Evolutionary conservation across 352 stramenopile genomes (phyloP), one percentile per base, ranked within the genome.

Genomic region (Paralagenidium karlingii): DNA sequence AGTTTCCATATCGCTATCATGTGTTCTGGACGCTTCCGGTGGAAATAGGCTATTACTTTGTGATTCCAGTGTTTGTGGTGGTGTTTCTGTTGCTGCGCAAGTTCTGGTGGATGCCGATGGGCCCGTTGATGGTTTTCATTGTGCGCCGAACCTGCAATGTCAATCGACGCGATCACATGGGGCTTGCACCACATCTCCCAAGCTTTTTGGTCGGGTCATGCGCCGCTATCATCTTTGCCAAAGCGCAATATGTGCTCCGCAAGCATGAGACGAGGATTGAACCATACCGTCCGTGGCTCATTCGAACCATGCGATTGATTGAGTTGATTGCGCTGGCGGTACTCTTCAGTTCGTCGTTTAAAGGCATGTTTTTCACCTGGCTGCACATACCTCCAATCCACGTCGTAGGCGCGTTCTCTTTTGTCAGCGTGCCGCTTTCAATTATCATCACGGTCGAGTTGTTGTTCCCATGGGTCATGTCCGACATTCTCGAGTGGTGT

Each of bases 11-110:
- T 28, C 58, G 61, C 18, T 74, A 63, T 55, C 57, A 60, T 28
- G 58, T 74, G 24, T 64, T 74, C 38, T 74, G 61, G 61, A 74
- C 61, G 18, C 45, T 74, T 24, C 61, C 61, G 12, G 38, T 68
- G 13, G 58, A 74, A 52, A 68, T 74, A 38, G 42, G 45, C 24
- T 74, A 74, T 47, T 74, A 74, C 47, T 67, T 68, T 25, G 52
- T 64, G 42, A 68, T 74, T 22, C 61, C 58, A 15, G 47, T 64
- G 20, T 53, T 69, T 21, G 50, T 67, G 13, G 11, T 55, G 1
- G 34, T 37, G 5, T 39, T 53, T 2, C 29, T 61, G 0, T 12
- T 50, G 24, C 45, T 61, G 21, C 44, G 51, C 1, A 50, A 43
- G 24, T 51, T 50, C 43, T 76, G 56, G 59, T 60, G 45, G 59